A percentile compares a stretch with the other conserved stretches of the same genome.
These are phyloP conservation scores for Aureobasidium sp. DNA, from an alignment of 2,329 filamentous ascomycete genomes.

Conservation along the genomic window DNA sequence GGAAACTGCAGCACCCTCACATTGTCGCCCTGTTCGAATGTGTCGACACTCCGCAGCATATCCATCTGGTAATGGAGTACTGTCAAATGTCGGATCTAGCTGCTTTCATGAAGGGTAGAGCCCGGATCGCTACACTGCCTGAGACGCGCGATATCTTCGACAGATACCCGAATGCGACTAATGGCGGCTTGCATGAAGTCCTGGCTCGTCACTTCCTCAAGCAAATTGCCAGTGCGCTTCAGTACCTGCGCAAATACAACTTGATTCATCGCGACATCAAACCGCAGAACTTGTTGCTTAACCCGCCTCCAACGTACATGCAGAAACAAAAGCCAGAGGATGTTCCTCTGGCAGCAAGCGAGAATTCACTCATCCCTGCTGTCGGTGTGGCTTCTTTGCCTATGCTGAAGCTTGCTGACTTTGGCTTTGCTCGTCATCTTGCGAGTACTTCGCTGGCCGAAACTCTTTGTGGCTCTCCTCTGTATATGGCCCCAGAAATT, in stretches of 20 bases:
- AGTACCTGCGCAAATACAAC: slow-evolving; percentile 77
- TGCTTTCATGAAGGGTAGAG: slow-evolving; percentile 90
- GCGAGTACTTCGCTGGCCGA: slow-evolving; percentile 89
- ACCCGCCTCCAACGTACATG: slow-evolving; percentile 70
- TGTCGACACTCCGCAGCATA: slow-evolving; percentile 76
- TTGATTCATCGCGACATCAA: slow-evolving; percentile 97
- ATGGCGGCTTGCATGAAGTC: slow-evolving; percentile 92
- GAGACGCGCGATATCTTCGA: slow-evolving; percentile 83
- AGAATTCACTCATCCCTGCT: slow-evolving; percentile 72
- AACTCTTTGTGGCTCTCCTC: slow-evolving; percentile 88
- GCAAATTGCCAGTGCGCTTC: slow-evolving; percentile 83
- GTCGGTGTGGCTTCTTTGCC: slow-evolving; percentile 78
- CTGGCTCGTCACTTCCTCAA: slow-evolving; percentile 92
- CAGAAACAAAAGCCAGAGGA: slow-evolving; percentile 53
- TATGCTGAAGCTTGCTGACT: slow-evolving; percentile 96
- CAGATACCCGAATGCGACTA: slow-evolving; percentile 79
- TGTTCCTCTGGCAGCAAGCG: slow-evolving; percentile 69
- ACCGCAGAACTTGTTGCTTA: slow-evolving; percentile 87
- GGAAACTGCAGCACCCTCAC: slow-evolving; percentile 87
- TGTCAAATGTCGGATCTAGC: slow-evolving; percentile 93
- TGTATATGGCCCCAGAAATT: slow-evolving; percentile 99
- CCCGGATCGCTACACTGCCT: slow-evolving; percentile 69
- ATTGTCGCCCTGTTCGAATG: slow-evolving; percentile 96
- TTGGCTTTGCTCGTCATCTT: slow-evolving; percentile 91
- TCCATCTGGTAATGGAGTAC: slow-evolving; percentile 98